Evolutionary conservation across 2,329 filamentous ascomycete species (phyloP).

Genomic region (Colletotrichum simmondsii): DNA sequence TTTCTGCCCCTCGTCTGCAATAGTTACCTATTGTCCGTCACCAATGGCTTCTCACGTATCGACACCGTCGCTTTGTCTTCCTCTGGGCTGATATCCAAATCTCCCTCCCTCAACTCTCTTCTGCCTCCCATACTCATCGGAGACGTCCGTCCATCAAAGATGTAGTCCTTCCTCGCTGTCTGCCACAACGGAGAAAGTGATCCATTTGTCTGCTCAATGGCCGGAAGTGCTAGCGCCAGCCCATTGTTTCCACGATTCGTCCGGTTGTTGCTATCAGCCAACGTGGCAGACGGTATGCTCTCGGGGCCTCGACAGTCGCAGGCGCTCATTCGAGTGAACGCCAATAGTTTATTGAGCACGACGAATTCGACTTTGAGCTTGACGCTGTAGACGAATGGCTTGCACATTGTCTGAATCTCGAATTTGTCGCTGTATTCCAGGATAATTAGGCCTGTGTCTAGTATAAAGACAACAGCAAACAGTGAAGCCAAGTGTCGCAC

Average conservation of each 20-base stretch:
- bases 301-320: slow-evolving; percentile 26
- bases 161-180: not conserved
- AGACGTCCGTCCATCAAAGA: not conserved
- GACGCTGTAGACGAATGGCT: slow-evolving; percentile 44
- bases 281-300: not conserved
- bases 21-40: not conserved
- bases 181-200: slow-evolving; percentile 7
- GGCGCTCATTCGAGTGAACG: slow-evolving; percentile 27
- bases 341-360: slow-evolving; percentile 45
- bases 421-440: slow-evolving; percentile 37
- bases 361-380: slow-evolving; percentile 51
- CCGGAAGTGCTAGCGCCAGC: not conserved
- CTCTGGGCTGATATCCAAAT: not conserved
- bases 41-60: not conserved
- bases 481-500: slow-evolving; percentile 50
- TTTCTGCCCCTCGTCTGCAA: too few relatives aligned
- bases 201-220: slow-evolving; percentile 20
- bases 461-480: slow-evolving; percentile 47
- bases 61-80: not conserved
- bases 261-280: slow-evolving; percentile 13
- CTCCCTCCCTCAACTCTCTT: not conserved
- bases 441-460: slow-evolving; percentile 43
- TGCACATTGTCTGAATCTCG: slow-evolving; percentile 37
- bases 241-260: not conserved
- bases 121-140: not conserved